Evolutionary conservation across 2,329 filamentous ascomycete genomes (phyloP), one percentile per base, ranked within the genome.

Genomic region (Nakataea oryzae): DNA sequence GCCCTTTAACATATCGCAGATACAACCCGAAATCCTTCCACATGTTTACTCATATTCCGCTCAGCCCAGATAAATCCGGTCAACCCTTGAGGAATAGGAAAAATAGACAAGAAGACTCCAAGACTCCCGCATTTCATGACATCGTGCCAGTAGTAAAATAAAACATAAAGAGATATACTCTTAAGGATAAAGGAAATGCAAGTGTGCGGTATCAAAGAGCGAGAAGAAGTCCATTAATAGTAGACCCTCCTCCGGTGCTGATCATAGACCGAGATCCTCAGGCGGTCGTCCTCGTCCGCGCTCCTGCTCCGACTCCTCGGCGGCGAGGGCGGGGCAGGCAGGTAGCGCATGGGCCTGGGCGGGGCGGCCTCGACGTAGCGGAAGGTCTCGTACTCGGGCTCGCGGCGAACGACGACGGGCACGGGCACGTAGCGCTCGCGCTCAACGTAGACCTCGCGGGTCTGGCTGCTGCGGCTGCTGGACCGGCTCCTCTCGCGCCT

Each of bases 291-390:
- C 63, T 73, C 71, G 68, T 72, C 65, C 41, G 17, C 17, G 41
- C 41, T 50, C 41, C 41, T 17, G 41, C 75, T 74, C 60, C 70
- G 63, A 69, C 65, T 62, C 12, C 68, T 66, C 55, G 73, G 71
- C 64, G 75, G 66, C 57, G 71, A 66, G 21, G 41, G 41, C 41
- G 41, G 41, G 56, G 71, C 68, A 27, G 68, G 65, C 27, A 65
- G 63, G 11, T 68, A 64, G 12, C 71, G 70, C 1, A 70, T 70
- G 50, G 69, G 72, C 27, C 76, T 71, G 60, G 77, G 72, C 29
- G 79, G 76, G 0, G 77, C 79, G 63, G 59, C 59, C 28, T 83
- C 79, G 59, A 84, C 75, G 66, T 83, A 83, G 8, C 81, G 79
- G 67, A 74, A 84, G 32, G 79, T 79, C 50, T 81, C 80, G 64